phyloP scores from a whole-genome alignment of 139 green algal genomes.

The Dunaliella sp. region DNA sequence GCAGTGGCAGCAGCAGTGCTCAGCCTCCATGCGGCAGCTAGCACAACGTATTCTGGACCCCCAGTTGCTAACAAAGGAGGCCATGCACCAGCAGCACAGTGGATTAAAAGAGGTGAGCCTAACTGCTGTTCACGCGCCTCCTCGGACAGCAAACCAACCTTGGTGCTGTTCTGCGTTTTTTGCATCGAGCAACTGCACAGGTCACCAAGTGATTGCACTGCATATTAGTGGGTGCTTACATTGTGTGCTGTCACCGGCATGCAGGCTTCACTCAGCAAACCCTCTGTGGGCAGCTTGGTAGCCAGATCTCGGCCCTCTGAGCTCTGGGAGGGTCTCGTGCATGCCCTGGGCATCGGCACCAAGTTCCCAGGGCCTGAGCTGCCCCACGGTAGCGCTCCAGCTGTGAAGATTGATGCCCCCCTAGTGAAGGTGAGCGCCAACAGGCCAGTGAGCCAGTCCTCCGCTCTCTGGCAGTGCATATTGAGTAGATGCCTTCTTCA shows the following conservation, averaged over 20 bases:
- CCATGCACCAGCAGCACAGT: neutral
- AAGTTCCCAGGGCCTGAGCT: neutral
- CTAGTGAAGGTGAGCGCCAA: neutral
- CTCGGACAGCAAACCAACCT: no score
- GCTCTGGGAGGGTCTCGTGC: neutral
- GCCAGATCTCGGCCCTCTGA: neutral
- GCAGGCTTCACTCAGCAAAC: neutral
- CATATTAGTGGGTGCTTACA: no score
- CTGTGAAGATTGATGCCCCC: neutral
- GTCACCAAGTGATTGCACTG: no score
- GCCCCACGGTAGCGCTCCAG: neutral
- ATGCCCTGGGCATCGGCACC: neutral
- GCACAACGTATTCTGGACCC: constrained; percentile 5
- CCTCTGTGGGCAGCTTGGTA: neutral
- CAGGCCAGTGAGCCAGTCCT: neutral
- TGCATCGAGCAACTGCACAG: no score
- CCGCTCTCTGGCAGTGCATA: no score
- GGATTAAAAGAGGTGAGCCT: neutral
- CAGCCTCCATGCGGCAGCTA: neutral
- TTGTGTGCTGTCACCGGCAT: no score
- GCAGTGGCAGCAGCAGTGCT: constrained; percentile 1
- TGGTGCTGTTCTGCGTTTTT: no score
- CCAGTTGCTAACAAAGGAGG: neutral
- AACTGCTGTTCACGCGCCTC: neutral
- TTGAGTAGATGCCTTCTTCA: no score